These are phyloP conservation scores for Botryotinia globosa DNA, from an alignment of 2,329 filamentous ascomycete species.

Conservation along the genomic window DNA sequence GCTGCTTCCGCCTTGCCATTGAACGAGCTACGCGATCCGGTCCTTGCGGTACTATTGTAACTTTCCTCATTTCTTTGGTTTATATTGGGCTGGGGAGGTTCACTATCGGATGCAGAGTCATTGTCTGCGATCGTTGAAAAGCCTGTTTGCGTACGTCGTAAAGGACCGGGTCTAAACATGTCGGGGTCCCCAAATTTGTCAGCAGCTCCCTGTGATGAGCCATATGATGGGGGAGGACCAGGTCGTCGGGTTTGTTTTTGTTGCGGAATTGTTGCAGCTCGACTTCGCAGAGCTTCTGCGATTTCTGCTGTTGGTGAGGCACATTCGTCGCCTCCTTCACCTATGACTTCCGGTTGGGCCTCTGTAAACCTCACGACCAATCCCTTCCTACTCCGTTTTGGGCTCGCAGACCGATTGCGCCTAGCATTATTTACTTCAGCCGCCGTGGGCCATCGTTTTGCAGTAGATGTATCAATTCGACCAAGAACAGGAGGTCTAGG, in stretches of 20 bases:
- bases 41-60: slow-evolving; percentile 3
- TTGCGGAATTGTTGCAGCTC: slow-evolving; percentile 28
- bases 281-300: slow-evolving; percentile 49
- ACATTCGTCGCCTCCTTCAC: slow-evolving; percentile 86
- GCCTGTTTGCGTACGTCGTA: slow-evolving; percentile 56
- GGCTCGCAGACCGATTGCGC: slow-evolving; percentile 36
- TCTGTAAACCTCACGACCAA: slow-evolving; percentile 73
- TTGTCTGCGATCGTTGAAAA: slow-evolving; percentile 20
- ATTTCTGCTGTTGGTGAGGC: slow-evolving; percentile 57
- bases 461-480: slow-evolving; percentile 47
- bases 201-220: slow-evolving; percentile 14
- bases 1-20: slow-evolving; percentile 50
- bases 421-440: slow-evolving; percentile 40
- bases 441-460: slow-evolving; percentile 51
- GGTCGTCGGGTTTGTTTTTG: slow-evolving; percentile 17
- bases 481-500: slow-evolving; percentile 23
- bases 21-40: slow-evolving; percentile 28
- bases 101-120: slow-evolving; percentile 14
- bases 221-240: slow-evolving; percentile 16
- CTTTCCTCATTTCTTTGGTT: slow-evolving; percentile 6
- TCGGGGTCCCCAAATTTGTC: slow-evolving; percentile 21
- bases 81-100: neutral
- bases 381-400: slow-evolving; percentile 57
- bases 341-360: slow-evolving; percentile 75
- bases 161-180: slow-evolving; percentile 50